Conservation (phyloP, 768 basidiomycete genomes). For the Rhizopogon roseolus region DNA sequence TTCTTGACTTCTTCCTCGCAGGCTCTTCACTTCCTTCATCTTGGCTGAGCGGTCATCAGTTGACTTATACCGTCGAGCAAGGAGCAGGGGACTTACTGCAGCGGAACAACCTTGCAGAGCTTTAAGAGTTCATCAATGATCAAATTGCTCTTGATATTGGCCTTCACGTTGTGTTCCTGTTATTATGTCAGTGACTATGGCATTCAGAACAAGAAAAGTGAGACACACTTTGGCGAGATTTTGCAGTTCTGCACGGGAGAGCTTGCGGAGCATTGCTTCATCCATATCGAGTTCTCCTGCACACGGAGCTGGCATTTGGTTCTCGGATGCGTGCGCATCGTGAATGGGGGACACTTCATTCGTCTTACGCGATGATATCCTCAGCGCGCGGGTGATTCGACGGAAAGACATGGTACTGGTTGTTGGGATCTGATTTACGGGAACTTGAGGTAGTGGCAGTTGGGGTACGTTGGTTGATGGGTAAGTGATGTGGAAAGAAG, state of each 20-base stretch:
- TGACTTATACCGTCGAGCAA: neutral
- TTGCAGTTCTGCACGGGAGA: slow-evolving; percentile 20
- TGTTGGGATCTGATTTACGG: neutral
- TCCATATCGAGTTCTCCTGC: neutral
- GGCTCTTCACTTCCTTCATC: slow-evolving; percentile 8
- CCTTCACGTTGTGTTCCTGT: slow-evolving; percentile 18
- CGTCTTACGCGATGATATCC: neutral
- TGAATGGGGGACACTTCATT: neutral
- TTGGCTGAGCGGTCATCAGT: slow-evolving; percentile 7
- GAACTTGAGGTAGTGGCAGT: neutral
- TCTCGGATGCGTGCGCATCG: neutral
- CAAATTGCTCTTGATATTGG: slow-evolving; percentile 19
- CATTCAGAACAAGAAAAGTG: neutral
- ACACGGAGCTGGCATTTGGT: neutral
- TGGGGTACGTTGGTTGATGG: neutral
- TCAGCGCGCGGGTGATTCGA: neutral
- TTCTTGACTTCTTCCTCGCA: neutral
- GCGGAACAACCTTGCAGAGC: neutral
- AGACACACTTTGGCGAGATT: slow-evolving; percentile 17
- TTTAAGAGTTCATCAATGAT: slow-evolving; percentile 17
- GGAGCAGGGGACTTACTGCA: slow-evolving; percentile 5
- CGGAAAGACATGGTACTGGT: neutral
- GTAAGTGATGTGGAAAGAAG: neutral
- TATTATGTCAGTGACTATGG: neutral
- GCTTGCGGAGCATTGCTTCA: slow-evolving; percentile 15